Evolutionary conservation across 257 asterid genomes (phyloP).

Genomic region (Solanum sejunctum): DNA sequence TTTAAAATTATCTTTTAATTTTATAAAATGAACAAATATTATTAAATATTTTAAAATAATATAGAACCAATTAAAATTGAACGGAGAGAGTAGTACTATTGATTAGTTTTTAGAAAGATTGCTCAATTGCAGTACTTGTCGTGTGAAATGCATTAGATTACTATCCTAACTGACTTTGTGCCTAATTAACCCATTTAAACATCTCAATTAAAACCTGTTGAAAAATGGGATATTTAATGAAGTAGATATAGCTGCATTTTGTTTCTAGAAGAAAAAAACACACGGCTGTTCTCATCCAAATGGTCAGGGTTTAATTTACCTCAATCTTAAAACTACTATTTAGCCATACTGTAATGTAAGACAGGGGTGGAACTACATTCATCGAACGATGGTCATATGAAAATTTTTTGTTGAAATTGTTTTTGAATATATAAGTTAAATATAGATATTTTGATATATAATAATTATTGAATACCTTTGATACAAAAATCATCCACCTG

Average conservation of each 20-base stretch:
- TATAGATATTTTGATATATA: too few species aligned
- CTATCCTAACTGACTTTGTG: neutral
- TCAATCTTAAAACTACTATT: neutral
- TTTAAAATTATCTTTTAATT: too few species aligned
- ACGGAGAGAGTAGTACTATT: too few species aligned
- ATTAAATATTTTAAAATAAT: rapidly evolving
- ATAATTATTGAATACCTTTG: too few species aligned
- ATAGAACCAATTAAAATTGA: too few species aligned
- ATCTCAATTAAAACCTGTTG: neutral
- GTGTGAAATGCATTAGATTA: neutral
- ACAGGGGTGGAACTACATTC: too few species aligned
- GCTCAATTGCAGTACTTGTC: neutral
- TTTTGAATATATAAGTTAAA: too few species aligned
- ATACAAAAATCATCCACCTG: too few species aligned
- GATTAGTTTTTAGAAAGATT: neutral
- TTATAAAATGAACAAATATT: too few species aligned
- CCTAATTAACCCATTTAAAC: neutral
- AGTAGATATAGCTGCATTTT: neutral
- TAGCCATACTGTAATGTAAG: neutral
- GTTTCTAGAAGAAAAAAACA: too few species aligned
- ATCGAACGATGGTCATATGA: too few species aligned
- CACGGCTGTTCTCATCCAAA: neutral
- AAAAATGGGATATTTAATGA: neutral
- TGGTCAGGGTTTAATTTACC: neutral
- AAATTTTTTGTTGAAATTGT: too few species aligned